Base-by-base conservation (phyloP, 306 rosid species). In the Prunus padus region DNA sequence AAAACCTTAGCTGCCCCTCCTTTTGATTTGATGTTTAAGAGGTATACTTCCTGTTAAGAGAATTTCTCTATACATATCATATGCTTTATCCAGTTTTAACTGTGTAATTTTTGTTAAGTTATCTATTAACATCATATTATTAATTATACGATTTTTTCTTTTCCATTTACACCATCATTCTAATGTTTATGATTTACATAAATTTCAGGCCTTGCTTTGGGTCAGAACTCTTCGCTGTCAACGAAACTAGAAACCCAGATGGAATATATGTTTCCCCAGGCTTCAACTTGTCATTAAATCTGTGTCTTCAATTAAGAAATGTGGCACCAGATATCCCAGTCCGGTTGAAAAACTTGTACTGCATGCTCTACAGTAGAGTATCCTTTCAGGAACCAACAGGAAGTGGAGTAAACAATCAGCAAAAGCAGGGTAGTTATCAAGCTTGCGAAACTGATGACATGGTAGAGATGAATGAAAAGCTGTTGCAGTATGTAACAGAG, bases 301-400 rank as follows among this genome's bases (percentile, higher is more conserved):
- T 88, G 14, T 89, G 90, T 71, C 86, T 89, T 79, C 93, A 89
- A 69, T 69, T 89, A 65, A 85, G 78, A 76, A 86, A 89, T 65
- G 52, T 77, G 49, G 59, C 84, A 0, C 44, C 84, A 13, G 67
- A 84, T 57, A 72, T 72, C 57, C 63, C 40, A 56, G 79, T 76
- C 71, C 71, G 9, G 73, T 61, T 26, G 3, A 76, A 52, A 15
- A 87, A 67, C 84, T 76, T 84, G 46, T 84, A 82, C 80, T 87
- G 88, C 84, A 82, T 89, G 63, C 84, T 89, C n/a, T 80, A 77
- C 76, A 75, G 88, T 82, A 49, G 80, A 9, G 62, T 19, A 44
- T 73, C 82, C 65, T 70, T 76, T 73, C 82, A 74, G 51, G 81
- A 74, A 50, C 79, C 69, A 11, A 20, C 25, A 30, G 74, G 33